A percentile compares a stretch with the other conserved stretches of the same genome.
Conservation (phyloP, 73 alveolate species). For the Diophrys appendiculata region DNA sequence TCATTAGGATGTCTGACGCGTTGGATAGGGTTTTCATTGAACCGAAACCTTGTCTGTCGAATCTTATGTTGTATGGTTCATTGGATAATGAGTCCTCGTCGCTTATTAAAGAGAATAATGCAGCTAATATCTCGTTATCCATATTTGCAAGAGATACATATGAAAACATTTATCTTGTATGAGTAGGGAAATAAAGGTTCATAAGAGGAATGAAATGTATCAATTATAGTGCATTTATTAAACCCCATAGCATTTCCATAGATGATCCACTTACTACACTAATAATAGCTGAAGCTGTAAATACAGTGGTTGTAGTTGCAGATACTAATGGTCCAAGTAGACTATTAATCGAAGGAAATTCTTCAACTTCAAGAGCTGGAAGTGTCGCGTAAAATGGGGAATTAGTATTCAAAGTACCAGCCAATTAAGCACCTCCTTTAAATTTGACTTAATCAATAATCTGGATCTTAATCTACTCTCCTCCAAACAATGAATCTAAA, state of each 20-base stretch:
- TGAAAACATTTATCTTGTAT: background rate
- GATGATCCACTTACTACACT: background rate
- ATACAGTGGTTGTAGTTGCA: background rate
- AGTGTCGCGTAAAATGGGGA: no score
- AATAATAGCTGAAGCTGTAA: background rate
- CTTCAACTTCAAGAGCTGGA: no score
- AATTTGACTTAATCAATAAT: no score
- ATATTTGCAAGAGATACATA: background rate
- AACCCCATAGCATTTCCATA: background rate
- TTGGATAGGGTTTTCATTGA: no score
- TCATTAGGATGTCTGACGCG: background rate
- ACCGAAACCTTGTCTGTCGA: background rate
- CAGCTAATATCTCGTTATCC: background rate
- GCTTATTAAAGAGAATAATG: background rate
- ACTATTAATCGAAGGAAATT: background rate
- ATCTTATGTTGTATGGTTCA: background rate
- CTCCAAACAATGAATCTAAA: no score
- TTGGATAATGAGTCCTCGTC: background rate
- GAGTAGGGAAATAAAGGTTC: constrained; percentile 7
- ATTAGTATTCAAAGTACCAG: no score
- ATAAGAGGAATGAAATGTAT: background rate
- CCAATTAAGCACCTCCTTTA: no score
- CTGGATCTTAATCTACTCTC: no score
- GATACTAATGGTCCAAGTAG: background rate
- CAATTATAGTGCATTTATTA: background rate